phyloP scores from a whole-genome alignment of 352 stramenopile genomes.

The Globisporangium mamillatum region DNA sequence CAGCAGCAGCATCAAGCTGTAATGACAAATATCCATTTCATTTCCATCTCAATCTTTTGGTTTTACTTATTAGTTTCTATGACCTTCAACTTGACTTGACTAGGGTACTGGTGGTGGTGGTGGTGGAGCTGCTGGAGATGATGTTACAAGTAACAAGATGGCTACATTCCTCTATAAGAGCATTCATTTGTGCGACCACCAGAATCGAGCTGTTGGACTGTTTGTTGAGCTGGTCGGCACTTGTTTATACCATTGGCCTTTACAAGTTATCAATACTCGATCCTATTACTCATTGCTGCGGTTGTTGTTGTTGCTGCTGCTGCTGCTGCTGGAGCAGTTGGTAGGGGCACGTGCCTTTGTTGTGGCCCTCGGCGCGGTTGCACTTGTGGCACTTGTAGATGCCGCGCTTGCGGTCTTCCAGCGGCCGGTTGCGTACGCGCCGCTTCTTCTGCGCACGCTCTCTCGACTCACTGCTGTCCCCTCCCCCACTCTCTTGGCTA shows the following conservation, averaged over 20 bases:
- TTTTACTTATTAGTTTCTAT: not conserved
- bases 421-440: conserved; percentile 27
- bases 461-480: not conserved
- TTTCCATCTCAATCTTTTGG: not conserved
- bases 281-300: not conserved
- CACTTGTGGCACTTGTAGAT: conserved; percentile 58
- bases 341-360: conserved; percentile 52
- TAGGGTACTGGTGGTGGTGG: not conserved
- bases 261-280: not conserved
- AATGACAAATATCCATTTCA: not conserved
- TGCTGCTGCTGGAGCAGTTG: conserved; percentile 1
- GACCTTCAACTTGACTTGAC: not conserved
- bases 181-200: not conserved
- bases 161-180: not conserved
- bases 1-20: not conserved
- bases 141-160: not conserved
- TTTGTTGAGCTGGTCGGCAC: not conserved
- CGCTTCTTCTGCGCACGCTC: conserved; percentile 28
- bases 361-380: conserved; percentile 45
- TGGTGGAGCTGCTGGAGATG: too few relatives aligned
- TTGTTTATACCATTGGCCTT: not conserved
- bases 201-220: not conserved
- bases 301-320: not conserved
- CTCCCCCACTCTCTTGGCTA: not conserved
- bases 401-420: conserved; percentile 34